Base-by-base conservation (phyloP, 352 stramenopile species). In the Peronospora destructor region DNA sequence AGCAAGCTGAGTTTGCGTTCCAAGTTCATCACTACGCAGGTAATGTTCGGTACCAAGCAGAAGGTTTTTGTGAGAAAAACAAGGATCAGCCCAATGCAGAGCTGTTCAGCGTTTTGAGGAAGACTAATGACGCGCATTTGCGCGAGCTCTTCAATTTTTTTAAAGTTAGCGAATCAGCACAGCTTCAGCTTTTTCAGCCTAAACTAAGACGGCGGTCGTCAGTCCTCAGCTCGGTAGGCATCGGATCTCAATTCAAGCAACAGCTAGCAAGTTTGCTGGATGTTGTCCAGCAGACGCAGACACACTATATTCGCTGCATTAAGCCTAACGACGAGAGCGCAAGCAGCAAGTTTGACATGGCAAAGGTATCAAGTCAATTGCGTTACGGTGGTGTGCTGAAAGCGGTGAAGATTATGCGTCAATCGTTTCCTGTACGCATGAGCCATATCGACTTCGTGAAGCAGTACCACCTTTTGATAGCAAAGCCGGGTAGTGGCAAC, bases 291-390 rank as follows among this genome's bases (percentile, higher is more conserved):
- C 72, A 85, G 45, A 98, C 95, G 4, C 71, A 94, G 45, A 97
- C 95, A 26, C 96, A 99, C 66, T 99, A 98, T 66, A 97, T 99
- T 58, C 89, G 96, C 25, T 99, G 96, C 64, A 87, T 99, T 38
- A 99, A 99, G 69, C 96, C 96, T 14, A 99, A 99, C 61, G 91
- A 98, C 60, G 67, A 81, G 33, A 95, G 98, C 53, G 72, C 73
- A 10, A 68, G 87, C 2, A 76, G 88, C 38, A 63, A 80, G n/a
- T 98, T 99, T 62, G 77, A 95, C 14, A 65, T 75, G 44, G 39
- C 39, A 12, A 87, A 89, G 39, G 73, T 95, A 3, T 76, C 84
- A 8, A 74, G 62, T 25, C 84, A 95, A 59, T 55, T 95, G 17
- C 66, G 80, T 3, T 94, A 92, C 43, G 84, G 83, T 26, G 84